phyloP scores from a whole-genome alignment of 225 moss, liverwort and hornwort genomes.

The Lunularia cruciata region DNA sequence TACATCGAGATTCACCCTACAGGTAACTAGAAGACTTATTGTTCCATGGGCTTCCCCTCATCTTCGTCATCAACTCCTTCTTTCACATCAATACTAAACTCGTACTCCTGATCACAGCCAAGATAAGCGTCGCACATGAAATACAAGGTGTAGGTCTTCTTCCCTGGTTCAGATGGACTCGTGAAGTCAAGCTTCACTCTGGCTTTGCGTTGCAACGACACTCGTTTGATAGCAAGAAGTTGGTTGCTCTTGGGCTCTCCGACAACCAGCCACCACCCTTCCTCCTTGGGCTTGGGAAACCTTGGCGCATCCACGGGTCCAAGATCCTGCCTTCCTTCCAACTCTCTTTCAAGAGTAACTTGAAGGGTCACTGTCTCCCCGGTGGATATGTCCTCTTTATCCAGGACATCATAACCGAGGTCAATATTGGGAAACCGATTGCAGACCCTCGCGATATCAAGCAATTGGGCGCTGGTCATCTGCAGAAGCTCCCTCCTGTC shows the following conservation, averaged over 20 bases:
- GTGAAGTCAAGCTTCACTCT: slow-evolving; percentile 82
- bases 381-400: slow-evolving; percentile 78
- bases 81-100: slow-evolving; percentile 84
- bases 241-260: slow-evolving; percentile 85
- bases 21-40: slow-evolving; percentile 1
- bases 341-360: slow-evolving; percentile 80
- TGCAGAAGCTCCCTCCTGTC: slow-evolving; percentile 85
- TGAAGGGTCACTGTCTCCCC: slow-evolving; percentile 88
- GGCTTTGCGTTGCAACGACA: slow-evolving; percentile 74
- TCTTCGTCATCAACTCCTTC: slow-evolving; percentile 73
- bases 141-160: slow-evolving; percentile 76
- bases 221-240: slow-evolving; percentile 85
- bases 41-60: slow-evolving; percentile 56
- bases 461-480: slow-evolving; percentile 71
- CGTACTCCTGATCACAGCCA: slow-evolving; percentile 93
- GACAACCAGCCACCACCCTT: slow-evolving; percentile 97
- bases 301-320: slow-evolving; percentile 87
- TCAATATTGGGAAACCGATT: slow-evolving; percentile 94
- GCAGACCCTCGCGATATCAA: slow-evolving; percentile 88
- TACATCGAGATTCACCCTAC: too few species aligned
- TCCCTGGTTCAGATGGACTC: slow-evolving; percentile 69
- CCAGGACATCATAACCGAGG: slow-evolving; percentile 70
- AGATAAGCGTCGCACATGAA: slow-evolving; percentile 94
- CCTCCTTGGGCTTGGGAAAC: slow-evolving; percentile 90
- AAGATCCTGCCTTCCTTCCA: slow-evolving; percentile 82